A percentile compares a stretch with the other conserved stretches of the same genome.
Evolutionary conservation across 2,329 filamentous ascomycete genomes (phyloP).

Genomic region (Ascocoryne sarcoides): DNA sequence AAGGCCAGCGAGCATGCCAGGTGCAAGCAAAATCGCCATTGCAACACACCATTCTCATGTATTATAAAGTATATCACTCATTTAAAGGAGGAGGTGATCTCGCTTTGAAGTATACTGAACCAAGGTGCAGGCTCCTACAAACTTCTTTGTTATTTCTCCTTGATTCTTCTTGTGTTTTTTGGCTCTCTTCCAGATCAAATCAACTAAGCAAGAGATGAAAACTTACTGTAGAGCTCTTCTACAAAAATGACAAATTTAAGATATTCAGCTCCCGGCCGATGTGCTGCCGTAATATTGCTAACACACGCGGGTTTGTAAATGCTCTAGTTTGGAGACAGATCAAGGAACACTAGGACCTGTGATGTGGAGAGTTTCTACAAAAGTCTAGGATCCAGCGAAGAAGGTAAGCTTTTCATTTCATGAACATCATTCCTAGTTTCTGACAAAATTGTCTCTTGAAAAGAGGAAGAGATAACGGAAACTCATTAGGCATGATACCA

Average conservation of each 20-base stretch:
- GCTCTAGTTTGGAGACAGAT: too few species aligned
- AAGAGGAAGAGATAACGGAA: neutral
- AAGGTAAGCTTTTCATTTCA: constrained; percentile 56
- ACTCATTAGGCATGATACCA: constrained; percentile 47
- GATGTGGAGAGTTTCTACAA: constrained; percentile 26
- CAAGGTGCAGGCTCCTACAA: too few species aligned
- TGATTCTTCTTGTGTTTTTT: constrained; percentile 20
- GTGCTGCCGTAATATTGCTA: constrained; percentile 61
- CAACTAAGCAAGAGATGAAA: constrained; percentile 37
- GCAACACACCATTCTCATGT: too few species aligned
- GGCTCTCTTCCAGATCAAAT: constrained; percentile 30
- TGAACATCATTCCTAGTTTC: constrained; percentile 55
- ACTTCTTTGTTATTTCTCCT: constrained; percentile 14
- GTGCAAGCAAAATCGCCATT: neutral
- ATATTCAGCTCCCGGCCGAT: constrained; percentile 58
- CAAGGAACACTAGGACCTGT: too few species aligned
- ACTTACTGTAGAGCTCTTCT: constrained; percentile 39
- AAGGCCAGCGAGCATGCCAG: too few species aligned
- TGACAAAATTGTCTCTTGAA: neutral
- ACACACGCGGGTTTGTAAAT: constrained; percentile 65
- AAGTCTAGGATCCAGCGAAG: constrained; percentile 24
- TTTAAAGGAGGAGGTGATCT: too few species aligned
- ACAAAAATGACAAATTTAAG: constrained; percentile 47
- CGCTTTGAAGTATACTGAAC: too few species aligned
- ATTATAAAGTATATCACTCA: too few species aligned